A percentile compares a stretch with the other conserved stretches of the same genome.
Conservation (phyloP, 768 basidiomycete genomes). For the Podaxis sp. region DNA sequence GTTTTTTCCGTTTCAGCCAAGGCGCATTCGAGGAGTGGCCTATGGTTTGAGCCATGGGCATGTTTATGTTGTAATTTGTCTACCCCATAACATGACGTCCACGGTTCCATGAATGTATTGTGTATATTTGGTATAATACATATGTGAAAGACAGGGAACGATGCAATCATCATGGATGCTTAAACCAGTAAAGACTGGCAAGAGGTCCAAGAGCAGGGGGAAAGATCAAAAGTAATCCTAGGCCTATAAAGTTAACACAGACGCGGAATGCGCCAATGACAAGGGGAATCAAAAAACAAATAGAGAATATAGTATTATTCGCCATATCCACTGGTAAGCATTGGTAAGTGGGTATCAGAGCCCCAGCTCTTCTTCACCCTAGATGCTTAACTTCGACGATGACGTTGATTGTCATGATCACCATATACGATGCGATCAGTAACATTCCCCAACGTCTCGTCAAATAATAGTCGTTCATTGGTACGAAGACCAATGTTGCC, state of each 20-base stretch:
- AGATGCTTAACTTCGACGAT: slow-evolving; percentile 63
- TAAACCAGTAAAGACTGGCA: not conserved
- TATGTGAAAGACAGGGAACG: not conserved
- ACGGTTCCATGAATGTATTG: not conserved
- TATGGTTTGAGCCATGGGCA: slow-evolving; percentile 40
- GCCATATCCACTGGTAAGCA: no score
- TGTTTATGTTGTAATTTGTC: not conserved
- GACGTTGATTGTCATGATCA: slow-evolving; percentile 78
- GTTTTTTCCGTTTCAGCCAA: slow-evolving; percentile 86
- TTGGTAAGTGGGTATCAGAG: not conserved
- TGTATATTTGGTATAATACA: slow-evolving; percentile 2
- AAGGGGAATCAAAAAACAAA: not conserved
- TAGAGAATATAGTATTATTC: not conserved
- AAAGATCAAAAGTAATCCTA: not conserved
- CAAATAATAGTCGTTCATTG: slow-evolving; percentile 79
- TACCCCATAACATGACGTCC: not conserved
- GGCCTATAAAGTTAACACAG: not conserved
- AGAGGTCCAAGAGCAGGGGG: not conserved
- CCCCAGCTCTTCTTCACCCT: not conserved
- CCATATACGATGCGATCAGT: slow-evolving; percentile 70
- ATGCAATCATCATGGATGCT: not conserved
- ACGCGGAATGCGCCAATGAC: not conserved
- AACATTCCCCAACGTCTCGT: slow-evolving; percentile 81
- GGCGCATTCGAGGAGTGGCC: slow-evolving; percentile 86
- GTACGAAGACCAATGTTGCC: slow-evolving; percentile 80